A percentile compares a stretch with the other conserved stretches of the same genome.
Evolutionary conservation across 306 rosid genomes (phyloP).

Genomic region (Prosopis cineraria): DNA sequence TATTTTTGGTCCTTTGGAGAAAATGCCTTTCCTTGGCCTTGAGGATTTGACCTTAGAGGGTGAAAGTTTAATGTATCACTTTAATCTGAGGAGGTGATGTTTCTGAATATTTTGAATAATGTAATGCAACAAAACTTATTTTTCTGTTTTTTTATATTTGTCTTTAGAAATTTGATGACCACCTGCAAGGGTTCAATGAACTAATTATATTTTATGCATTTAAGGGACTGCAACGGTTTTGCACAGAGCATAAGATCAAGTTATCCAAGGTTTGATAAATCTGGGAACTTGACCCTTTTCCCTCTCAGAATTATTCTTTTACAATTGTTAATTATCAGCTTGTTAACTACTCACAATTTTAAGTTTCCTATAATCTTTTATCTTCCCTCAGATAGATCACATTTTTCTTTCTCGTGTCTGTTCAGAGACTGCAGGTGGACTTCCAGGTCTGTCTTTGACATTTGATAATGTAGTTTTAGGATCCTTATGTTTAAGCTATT

Average conservation of each 20-base stretch:
- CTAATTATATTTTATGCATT: background rate
- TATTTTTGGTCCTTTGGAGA: background rate
- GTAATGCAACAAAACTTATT: background rate
- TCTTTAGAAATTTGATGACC: background rate
- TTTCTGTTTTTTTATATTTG: background rate
- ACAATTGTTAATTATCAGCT: background rate
- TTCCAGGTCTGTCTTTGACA: constrained; percentile 69
- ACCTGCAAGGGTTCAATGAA: background rate
- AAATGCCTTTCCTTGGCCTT: background rate
- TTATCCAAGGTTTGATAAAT: constrained; percentile 17
- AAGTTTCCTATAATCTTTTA: constrained; percentile 20
- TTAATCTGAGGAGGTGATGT: background rate
- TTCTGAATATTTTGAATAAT: background rate
- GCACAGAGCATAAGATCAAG: constrained; percentile 20
- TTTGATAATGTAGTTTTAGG: constrained; percentile 5
- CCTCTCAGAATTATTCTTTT: background rate
- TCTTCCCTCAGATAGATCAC: constrained; percentile 75
- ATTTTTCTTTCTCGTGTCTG: constrained; percentile 92
- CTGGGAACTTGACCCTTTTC: background rate
- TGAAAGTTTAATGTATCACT: background rate
- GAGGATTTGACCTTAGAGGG: background rate
- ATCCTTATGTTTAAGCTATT: too few species aligned
- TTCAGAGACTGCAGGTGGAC: constrained; percentile 95
- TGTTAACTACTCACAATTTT: background rate
- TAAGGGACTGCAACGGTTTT: constrained; percentile 24